Base-by-base conservation (phyloP, 805 yeast species). In the baker's yeast (Saccharomyces cerevisiae) region DNA sequence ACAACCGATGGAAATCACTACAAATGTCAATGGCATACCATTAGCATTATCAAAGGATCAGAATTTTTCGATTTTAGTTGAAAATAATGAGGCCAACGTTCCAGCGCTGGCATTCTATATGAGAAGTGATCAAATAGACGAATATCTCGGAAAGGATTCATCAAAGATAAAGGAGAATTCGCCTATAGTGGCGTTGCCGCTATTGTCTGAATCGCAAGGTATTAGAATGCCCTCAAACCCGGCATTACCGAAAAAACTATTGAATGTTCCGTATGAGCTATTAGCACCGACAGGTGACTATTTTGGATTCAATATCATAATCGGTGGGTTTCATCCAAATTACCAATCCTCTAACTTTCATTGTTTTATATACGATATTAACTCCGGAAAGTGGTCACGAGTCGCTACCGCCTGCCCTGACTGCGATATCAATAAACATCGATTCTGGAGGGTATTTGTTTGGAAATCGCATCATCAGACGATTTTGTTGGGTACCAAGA, bases 391-490 rank as follows among this genome's bases (percentile, higher is more conserved):
- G 58, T 86, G 92, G 91, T 79, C 86, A 0, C 72, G 83, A 53
- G 67, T 87, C 26, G 83, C 80, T 57, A 70, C 79, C 14, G 76
- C 76, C 46, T 74, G 77, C 65, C 73, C 84, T 60, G 75, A 77
- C 49, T 83, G 79, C 58, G 79, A 76, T 49, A 70, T 75, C 31
- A 78, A 79, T 30, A 74, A 79, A 1, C 85, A 83, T 61, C 71
- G 85, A 51, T 76, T 84, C 51, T 81, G 87, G 80, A 83, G 81
- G 57, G 81, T 86, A 0, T 83, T 79, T 68, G 82, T 82, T 1
- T 87, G 95, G 95, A 78, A 78, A 31, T 84, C 91, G 0, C 95
- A 87, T 67, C 92, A 87, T 63, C 83, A 82, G 64, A 82, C 84
- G 0, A 70, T 84, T 1, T 67, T 85, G 29, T 61, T 87, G 36